phyloP scores from a whole-genome alignment of 1,139 yeast genomes.

The Meyerozyma smithsonii region DNA sequence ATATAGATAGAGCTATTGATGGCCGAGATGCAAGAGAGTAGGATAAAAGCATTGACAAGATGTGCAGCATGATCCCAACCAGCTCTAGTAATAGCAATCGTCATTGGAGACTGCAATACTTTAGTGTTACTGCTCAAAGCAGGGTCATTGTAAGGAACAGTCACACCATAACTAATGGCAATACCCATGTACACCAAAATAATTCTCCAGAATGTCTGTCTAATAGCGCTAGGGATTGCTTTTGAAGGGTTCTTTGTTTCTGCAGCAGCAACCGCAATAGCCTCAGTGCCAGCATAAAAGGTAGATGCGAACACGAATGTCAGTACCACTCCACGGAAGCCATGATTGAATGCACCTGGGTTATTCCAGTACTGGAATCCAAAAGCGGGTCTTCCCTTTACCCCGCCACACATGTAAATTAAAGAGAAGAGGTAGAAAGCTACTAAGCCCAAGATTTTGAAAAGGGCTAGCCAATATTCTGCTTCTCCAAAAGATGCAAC shows the following conservation, averaged over 20 bases:
- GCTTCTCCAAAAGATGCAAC: constrained; percentile 63
- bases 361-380: constrained; percentile 48
- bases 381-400: constrained; percentile 47
- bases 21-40: constrained; percentile 50
- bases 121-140: constrained; percentile 19
- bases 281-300: constrained; percentile 55
- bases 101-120: constrained; percentile 39
- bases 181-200: constrained; percentile 52
- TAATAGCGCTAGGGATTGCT: constrained; percentile 55
- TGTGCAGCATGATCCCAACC: constrained; percentile 50
- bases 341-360: constrained; percentile 24
- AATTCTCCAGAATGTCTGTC: constrained; percentile 53
- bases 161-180: constrained; percentile 48
- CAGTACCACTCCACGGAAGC: constrained; percentile 21
- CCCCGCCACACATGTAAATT: constrained; percentile 65
- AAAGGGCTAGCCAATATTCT: constrained; percentile 59
- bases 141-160: constrained; percentile 50
- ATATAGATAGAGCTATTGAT: constrained; percentile 50
- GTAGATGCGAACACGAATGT: constrained; percentile 69
- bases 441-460: constrained; percentile 49
- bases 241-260: constrained; percentile 52
- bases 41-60: constrained; percentile 46
- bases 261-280: constrained; percentile 52
- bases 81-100: constrained; percentile 39
- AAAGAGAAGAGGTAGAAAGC: constrained; percentile 59